Evolutionary conservation across 345 rosid species (phyloP).

Genomic region (Angophora floribunda): DNA sequence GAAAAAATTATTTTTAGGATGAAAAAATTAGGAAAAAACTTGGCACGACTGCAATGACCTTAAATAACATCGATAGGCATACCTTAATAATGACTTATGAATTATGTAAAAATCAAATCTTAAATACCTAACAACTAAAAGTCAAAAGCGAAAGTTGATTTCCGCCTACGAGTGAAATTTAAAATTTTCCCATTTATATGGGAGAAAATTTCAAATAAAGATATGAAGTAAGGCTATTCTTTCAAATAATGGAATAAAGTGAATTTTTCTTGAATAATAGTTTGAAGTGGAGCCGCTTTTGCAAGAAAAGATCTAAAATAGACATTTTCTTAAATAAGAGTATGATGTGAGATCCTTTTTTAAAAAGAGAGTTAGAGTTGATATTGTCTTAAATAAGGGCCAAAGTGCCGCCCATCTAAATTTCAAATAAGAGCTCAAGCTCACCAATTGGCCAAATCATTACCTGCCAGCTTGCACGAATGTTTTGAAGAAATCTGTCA

Average conservation of each 20-base stretch:
- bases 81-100: background rate
- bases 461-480: background rate
- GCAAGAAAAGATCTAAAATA: background rate
- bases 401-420: background rate
- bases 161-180: background rate
- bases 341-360: accelerated
- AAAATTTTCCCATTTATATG: background rate
- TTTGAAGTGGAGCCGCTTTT: background rate
- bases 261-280: background rate
- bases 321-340: background rate
- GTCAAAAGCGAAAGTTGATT: background rate
- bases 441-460: background rate
- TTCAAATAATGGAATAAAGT: background rate
- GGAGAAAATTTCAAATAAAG: background rate
- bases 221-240: background rate
- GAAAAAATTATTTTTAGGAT: background rate
- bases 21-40: background rate
- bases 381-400: background rate
- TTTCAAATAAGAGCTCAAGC: background rate
- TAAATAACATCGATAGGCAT: background rate
- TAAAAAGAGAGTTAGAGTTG: background rate
- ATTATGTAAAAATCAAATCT: background rate
- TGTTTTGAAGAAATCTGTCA: no score
- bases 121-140: background rate
- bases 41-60: background rate